These are phyloP conservation scores for Graphiopsis chlorocephala DNA, from an alignment of 2,329 filamentous ascomycete species.

Conservation along the genomic window DNA sequence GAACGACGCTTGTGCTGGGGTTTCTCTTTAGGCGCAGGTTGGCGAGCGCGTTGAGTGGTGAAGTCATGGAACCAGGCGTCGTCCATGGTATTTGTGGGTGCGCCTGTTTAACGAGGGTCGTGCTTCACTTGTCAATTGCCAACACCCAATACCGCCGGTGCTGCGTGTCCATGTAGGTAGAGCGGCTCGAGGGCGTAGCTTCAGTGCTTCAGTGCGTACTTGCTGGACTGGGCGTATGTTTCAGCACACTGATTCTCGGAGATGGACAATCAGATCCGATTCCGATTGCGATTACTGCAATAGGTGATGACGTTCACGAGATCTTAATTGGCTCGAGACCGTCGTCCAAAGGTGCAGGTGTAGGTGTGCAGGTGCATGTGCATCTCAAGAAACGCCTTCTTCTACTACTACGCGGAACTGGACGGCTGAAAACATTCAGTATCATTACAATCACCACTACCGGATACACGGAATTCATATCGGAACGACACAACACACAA, in stretches of 20 bases:
- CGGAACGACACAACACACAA: neutral
- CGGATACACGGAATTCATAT: neutral
- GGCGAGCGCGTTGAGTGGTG: slow-evolving; percentile 53
- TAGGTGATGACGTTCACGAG: slow-evolving; percentile 14
- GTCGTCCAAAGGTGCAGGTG: neutral
- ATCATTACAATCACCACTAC: neutral
- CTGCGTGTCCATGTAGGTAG: slow-evolving; percentile 3
- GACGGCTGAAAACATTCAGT: neutral
- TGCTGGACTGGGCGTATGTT: neutral
- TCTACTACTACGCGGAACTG: neutral
- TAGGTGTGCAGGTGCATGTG: too few species aligned
- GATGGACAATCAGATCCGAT: slow-evolving; percentile 10
- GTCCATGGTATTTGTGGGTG: slow-evolving; percentile 45
- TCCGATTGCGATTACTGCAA: neutral
- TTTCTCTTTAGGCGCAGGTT: slow-evolving; percentile 48
- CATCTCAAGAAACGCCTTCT: neutral
- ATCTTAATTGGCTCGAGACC: slow-evolving; percentile 6
- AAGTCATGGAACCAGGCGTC: slow-evolving; percentile 78
- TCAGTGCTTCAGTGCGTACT: neutral
- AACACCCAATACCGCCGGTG: neutral
- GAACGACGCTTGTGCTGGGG: slow-evolving; percentile 63
- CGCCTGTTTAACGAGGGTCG: neutral
- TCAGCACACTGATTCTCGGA: slow-evolving; percentile 1
- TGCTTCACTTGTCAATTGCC: neutral
- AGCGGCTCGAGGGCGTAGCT: neutral